Evolutionary conservation across 306 rosid genomes (phyloP), one percentile per base, ranked within the genome.

Genomic region (Quercus berberidifolia): DNA sequence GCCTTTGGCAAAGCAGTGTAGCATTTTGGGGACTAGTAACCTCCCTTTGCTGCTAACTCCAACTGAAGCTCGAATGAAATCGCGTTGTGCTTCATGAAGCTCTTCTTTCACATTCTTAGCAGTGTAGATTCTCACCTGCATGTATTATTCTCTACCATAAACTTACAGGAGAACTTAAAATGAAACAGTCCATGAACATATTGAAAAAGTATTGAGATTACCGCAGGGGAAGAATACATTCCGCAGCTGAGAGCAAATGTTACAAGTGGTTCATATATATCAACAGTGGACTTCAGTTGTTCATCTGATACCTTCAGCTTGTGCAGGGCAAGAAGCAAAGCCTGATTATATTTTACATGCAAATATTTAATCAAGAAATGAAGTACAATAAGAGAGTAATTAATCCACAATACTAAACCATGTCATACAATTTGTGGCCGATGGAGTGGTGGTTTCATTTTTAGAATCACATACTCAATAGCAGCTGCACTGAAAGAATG

Each of bases 251-350:
- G 83, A 20, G 92, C 89, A 55, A 91, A 91, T n/a, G 88, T 67
- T 30, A 85, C 79, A 13, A 88, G 90, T 26, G 93, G 93, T 49
- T 89, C 93, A 9, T 88, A 76, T 69, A 21, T 59, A 54, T 85
- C 88, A 8, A 91, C 75, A 21, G 86, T 87, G 57, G 79, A 83
- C 69, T 87, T 88, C 74, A 83, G 79, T 43, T 91, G 93, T 79
- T 89, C 96, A 77, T 89, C 93, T 7, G 93, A 77, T 77, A 85
- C 87, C 86, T 85, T 91, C 28, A 87, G 80, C 89, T 91, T 89
- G 77, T 89, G 96, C 78, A 91, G 88, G 23, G 93, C 96, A 77
- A 91, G 91, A 88, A 91, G 96, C 81, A 91, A 86, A 30, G 93
- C 93, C 96, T 91, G 86, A 79, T 71, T 20, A 67, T 31, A 71